phyloP scores from a whole-genome alignment of 176 grass and related monocot species.

The Cenchrus fungigraminus region DNA sequence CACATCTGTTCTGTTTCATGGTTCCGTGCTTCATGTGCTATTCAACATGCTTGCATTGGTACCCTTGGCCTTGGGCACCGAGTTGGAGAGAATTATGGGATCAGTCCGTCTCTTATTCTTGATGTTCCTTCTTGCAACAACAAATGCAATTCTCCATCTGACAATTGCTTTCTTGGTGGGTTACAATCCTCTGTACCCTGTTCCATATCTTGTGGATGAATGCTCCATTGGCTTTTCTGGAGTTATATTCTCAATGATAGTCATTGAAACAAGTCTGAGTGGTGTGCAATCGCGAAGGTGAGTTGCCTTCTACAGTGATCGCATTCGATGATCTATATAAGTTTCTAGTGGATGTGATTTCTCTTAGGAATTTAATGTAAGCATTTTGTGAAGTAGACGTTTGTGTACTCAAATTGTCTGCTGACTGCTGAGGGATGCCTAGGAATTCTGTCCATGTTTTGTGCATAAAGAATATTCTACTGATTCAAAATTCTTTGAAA shows the following conservation, averaged over 20 bases:
- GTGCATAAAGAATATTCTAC: not conserved
- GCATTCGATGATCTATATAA: slow-evolving; percentile 20
- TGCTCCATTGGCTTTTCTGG: slow-evolving; percentile 98
- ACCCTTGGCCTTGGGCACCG: slow-evolving; percentile 84
- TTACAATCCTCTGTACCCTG: slow-evolving; percentile 68
- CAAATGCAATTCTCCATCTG: slow-evolving; percentile 91
- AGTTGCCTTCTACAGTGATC: slow-evolving; percentile 23
- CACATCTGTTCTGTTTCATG: slow-evolving; percentile 91
- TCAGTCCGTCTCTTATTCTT: slow-evolving; percentile 90
- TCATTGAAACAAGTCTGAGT: slow-evolving; percentile 94
- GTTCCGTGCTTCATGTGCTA: slow-evolving; percentile 83
- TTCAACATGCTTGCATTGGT: slow-evolving; percentile 98
- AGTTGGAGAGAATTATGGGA: slow-evolving; percentile 98
- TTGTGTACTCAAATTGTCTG: slow-evolving; percentile 19
- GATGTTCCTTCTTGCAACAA: slow-evolving; percentile 87
- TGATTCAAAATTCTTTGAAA: not conserved
- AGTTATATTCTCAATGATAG: slow-evolving; percentile 97
- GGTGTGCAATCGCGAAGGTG: slow-evolving; percentile 89
- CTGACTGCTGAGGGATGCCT: not conserved
- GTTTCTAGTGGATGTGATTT: not conserved
- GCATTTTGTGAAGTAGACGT: not conserved
- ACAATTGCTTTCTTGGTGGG: slow-evolving; percentile 73
- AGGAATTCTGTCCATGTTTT: not conserved
- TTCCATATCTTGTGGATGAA: slow-evolving; percentile 64
- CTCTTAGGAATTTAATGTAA: not conserved